Base-by-base conservation (phyloP, 768 basidiomycete species). In the Podaxis rugospora region DNA sequence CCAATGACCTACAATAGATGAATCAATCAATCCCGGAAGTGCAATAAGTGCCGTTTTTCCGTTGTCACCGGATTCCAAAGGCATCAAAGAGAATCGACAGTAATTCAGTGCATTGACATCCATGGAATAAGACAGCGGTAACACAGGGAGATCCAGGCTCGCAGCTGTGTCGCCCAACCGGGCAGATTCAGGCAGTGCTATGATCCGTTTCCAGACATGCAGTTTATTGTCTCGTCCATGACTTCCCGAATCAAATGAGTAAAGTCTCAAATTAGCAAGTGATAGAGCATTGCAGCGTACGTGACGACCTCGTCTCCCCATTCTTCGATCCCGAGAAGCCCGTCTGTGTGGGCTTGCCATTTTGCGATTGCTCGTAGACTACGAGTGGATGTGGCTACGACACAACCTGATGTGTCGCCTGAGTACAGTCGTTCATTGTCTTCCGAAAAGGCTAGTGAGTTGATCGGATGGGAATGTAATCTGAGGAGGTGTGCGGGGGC, bases 31-130 rank as follows among this genome's bases (percentile, higher is more conserved):
- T 67, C 95, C 95, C 0, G 95, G 95, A 13, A 97, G 75, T 0
- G 92, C 93, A 27, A 98, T 70, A 49, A 94, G 73, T 0, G 84
- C 87, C 66, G 67, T 62, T 65, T 66, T 50, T 42, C 59, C 62
- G 6, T 59, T 61, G 50, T 54, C 65, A 1, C 54, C 56, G 4
- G 27, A 27, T 9, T 25, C n/a, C n/a, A 63, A 56, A 35, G 40
- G 66, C 35, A 90, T 69, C 2, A 98, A 76, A 5, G 92, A 89
- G 72, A 97, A 95, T 1, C 89, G 85, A 73, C 96, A 98, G 71
- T 90, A 98, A 68, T 96, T 97, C 58, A 98, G 79, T 1, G 96
- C 88, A 69, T 99, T 99, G 62, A 95, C 87, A 67, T 94, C 91
- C 71, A 98, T 74, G 0, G 90, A 89, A 66, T 87, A 89, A 10